These are phyloP conservation scores for Heterobasidion occidentale DNA, from an alignment of 1,284 basidiomycete genomes.

Conservation along the genomic window DNA sequence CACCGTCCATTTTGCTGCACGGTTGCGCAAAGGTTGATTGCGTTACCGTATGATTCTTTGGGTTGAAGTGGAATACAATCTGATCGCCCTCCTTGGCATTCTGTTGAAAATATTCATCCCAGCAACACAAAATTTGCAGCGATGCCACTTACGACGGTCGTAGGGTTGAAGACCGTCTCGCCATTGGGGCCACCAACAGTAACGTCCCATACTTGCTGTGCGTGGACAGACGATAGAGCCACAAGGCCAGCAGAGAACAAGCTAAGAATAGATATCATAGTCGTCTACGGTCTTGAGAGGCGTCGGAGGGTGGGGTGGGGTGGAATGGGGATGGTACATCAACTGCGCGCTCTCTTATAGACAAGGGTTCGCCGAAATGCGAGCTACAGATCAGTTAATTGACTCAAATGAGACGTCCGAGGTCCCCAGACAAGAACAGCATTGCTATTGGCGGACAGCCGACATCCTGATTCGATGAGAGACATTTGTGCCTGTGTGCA, in stretches of 20 bases:
- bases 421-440: background rate
- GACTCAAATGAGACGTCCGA: background rate
- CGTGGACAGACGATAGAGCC: conserved; percentile 39
- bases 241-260: conserved; percentile 35
- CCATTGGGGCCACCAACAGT: conserved; percentile 43
- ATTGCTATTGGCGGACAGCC: background rate
- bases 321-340: background rate
- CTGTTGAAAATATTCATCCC: conserved; percentile 20
- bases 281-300: conserved; percentile 18
- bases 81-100: conserved; percentile 39
- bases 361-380: background rate
- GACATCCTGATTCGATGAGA: too few species aligned
- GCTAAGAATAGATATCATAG: conserved; percentile 31
- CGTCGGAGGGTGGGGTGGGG: conserved; percentile 6
- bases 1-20: conserved; percentile 32
- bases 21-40: conserved; percentile 49
- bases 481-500: too few species aligned
- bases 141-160: conserved; percentile 29
- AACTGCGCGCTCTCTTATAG: background rate
- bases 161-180: conserved; percentile 36
- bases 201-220: conserved; percentile 34
- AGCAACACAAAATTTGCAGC: conserved; percentile 15
- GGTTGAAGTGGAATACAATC: conserved; percentile 44
- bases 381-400: background rate
- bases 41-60: conserved; percentile 58